phyloP scores from a whole-genome alignment of 768 basidiomycete species.

The Rhodotorula kratochvilovae region DNA sequence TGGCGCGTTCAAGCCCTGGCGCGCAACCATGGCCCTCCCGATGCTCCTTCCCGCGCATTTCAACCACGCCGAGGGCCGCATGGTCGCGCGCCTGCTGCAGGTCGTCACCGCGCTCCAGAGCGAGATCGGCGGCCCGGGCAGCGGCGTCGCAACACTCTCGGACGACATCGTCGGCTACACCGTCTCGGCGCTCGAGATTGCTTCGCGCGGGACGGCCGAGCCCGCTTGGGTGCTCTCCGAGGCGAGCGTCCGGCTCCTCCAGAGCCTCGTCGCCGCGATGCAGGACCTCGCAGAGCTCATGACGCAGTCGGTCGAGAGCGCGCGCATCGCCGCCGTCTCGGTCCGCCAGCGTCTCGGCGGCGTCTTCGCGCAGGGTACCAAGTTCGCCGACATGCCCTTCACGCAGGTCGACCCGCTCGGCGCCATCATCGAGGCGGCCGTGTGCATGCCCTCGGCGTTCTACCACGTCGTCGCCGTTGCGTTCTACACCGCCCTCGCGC shows the following conservation, averaged over 20 bases:
- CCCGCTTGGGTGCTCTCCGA: slow-evolving; percentile 58
- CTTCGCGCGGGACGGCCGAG: slow-evolving; percentile 61
- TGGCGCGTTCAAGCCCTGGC: slow-evolving; percentile 27
- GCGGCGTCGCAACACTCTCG: slow-evolving; percentile 54
- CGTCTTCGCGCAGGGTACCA: slow-evolving; percentile 8
- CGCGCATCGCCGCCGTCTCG: slow-evolving; percentile 15
- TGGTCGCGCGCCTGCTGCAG: slow-evolving; percentile 61
- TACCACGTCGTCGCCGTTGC: slow-evolving; percentile 79
- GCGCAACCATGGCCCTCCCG: slow-evolving; percentile 14
- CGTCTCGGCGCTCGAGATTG: slow-evolving; percentile 71
- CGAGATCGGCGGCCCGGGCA: slow-evolving; percentile 73
- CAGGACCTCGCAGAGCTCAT: slow-evolving; percentile 55
- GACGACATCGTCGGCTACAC: slow-evolving; percentile 89
- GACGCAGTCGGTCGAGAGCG: slow-evolving; percentile 1
- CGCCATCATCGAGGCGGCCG: slow-evolving; percentile 81
- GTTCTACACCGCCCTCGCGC: slow-evolving; percentile 84
- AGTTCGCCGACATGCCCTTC: slow-evolving; percentile 11
- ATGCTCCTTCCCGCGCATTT: slow-evolving; percentile 7
- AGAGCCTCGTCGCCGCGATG: slow-evolving; percentile 68
- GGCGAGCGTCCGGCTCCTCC: slow-evolving; percentile 68
- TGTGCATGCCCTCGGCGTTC: slow-evolving; percentile 81
- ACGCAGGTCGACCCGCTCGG: slow-evolving; percentile 70
- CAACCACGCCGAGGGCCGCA: slow-evolving; percentile 23
- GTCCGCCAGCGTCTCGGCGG: slow-evolving; percentile 30
- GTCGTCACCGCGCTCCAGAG: slow-evolving; percentile 73